Evolutionary conservation across 306 rosid genomes (phyloP).

Genomic region (Leucaena leucocephala): DNA sequence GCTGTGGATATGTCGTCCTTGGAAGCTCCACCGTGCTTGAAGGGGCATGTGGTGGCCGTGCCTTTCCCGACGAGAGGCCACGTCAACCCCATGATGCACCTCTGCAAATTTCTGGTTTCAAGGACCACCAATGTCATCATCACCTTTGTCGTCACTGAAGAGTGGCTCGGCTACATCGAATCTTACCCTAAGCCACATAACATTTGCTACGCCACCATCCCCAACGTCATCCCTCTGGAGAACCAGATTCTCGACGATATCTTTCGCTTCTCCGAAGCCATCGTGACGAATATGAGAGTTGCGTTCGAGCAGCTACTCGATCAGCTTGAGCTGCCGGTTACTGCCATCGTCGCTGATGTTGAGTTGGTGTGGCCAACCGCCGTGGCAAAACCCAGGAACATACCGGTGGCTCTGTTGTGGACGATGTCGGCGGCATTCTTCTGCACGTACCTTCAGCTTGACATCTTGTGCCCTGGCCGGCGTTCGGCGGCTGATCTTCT

Average conservation of each 20-base stretch:
- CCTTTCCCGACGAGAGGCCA: constrained; percentile 60
- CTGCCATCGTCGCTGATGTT: not conserved
- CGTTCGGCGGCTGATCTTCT: not conserved
- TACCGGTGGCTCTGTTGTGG: constrained; percentile 53
- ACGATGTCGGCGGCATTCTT: constrained; percentile 38
- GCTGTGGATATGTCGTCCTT: not conserved
- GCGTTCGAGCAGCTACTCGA: not conserved
- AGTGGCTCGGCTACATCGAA: constrained; percentile 52
- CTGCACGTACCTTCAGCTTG: not conserved
- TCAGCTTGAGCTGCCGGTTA: not conserved
- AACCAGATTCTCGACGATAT: constrained; percentile 25
- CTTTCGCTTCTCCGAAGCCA: no score
- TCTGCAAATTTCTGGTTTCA: constrained; percentile 52
- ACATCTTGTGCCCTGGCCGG: not conserved
- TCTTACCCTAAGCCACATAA: constrained; percentile 45
- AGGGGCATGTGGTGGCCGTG: constrained; percentile 49
- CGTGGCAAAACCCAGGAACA: constrained; percentile 35
- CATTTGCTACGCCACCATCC: constrained; percentile 47
- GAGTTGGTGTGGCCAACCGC: not conserved
- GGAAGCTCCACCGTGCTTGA: not conserved
- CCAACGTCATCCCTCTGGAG: constrained; percentile 53
- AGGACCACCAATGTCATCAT: constrained; percentile 32
- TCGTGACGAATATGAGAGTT: no score
- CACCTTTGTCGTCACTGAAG: constrained; percentile 56
- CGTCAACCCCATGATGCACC: constrained; percentile 64